phyloP scores from a whole-genome alignment of 768 basidiomycete genomes.

The Boletellus emodensis region DNA sequence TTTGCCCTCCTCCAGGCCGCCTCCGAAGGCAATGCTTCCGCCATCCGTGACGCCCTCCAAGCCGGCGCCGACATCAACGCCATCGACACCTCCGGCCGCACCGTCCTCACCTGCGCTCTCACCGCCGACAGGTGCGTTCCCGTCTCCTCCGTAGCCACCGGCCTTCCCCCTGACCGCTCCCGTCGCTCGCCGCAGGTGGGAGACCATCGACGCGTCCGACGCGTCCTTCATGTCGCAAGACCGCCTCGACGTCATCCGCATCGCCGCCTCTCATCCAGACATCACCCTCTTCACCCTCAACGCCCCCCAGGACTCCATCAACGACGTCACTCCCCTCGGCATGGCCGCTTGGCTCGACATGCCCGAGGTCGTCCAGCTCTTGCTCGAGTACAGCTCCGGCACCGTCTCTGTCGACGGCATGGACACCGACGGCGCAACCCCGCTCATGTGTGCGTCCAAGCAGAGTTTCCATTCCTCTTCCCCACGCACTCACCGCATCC shows the following conservation, averaged over 20 bases:
- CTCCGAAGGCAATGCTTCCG: slow-evolving; percentile 51
- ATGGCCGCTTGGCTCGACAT: slow-evolving; percentile 77
- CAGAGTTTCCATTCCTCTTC: background rate
- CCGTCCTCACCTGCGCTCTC: slow-evolving; percentile 63
- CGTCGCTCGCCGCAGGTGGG: slow-evolving; percentile 47
- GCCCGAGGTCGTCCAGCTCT: slow-evolving; percentile 52
- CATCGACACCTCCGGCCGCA: slow-evolving; percentile 56
- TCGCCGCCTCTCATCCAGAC: slow-evolving; percentile 51
- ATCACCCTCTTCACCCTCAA: slow-evolving; percentile 70
- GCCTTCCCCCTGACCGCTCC: slow-evolving; percentile 1
- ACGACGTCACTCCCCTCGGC: slow-evolving; percentile 72
- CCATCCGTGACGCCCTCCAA: slow-evolving; percentile 49
- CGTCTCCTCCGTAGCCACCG: background rate
- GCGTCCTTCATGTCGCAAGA: slow-evolving; percentile 59
- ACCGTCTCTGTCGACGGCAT: slow-evolving; percentile 68
- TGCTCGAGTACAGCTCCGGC: slow-evolving; percentile 62
- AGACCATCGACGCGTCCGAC: slow-evolving; percentile 63
- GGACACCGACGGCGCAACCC: slow-evolving; percentile 72
- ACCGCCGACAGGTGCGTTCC: slow-evolving; percentile 63
- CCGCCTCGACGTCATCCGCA: slow-evolving; percentile 56
- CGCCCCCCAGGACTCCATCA: slow-evolving; percentile 64
- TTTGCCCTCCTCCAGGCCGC: slow-evolving; percentile 52
- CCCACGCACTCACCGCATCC: background rate
- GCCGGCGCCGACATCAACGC: slow-evolving; percentile 68
- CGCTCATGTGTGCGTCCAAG: slow-evolving; percentile 71